These are phyloP conservation scores for Exsudoporus floridanus DNA, from an alignment of 1,284 basidiomycete species.

Conservation along the genomic window DNA sequence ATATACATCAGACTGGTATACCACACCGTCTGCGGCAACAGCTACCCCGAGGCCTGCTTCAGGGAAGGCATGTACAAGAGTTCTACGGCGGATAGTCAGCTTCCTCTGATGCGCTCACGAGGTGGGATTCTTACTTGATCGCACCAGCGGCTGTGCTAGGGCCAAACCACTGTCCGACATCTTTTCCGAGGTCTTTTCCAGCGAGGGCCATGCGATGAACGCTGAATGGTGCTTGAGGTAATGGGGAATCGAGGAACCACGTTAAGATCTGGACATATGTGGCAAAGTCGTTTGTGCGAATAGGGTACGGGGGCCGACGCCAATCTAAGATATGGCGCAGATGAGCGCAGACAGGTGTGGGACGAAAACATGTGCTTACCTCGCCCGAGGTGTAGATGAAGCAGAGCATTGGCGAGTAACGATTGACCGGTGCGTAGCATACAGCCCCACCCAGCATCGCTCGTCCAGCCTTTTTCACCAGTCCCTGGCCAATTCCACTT, in stretches of 20 bases:
- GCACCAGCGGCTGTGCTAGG: conserved; percentile 96
- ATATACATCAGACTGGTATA: conserved; percentile 87
- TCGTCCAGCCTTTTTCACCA: conserved; percentile 82
- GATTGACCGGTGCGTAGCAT: conserved; percentile 96
- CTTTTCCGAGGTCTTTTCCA: conserved; percentile 92
- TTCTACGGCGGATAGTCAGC: conserved; percentile 43
- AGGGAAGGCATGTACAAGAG: conserved; percentile 78
- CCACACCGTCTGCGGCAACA: conserved; percentile 78
- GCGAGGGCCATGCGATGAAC: conserved; percentile 96
- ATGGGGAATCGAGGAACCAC: conserved; percentile 94
- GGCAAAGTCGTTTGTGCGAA: conserved; percentile 61
- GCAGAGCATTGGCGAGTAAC: conserved; percentile 84
- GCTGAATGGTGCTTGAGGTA: conserved; percentile 87
- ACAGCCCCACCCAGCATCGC: conserved; percentile 96
- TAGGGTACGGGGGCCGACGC: conserved; percentile 66
- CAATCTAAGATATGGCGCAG: conserved; percentile 56
- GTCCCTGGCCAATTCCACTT: conserved; percentile 51
- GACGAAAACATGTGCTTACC: conserved; percentile 50
- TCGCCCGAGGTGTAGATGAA: conserved; percentile 82
- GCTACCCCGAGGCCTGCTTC: conserved; percentile 81
- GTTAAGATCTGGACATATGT: conserved; percentile 87
- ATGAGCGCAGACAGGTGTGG: conserved; percentile 11
- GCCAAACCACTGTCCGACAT: conserved; percentile 97
- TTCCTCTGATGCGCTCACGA: not conserved
- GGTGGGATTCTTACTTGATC: conserved; percentile 64